Evolutionary conservation across 2,329 filamentous ascomycete genomes (phyloP).

Genomic region (Uncinocarpus reesii): DNA sequence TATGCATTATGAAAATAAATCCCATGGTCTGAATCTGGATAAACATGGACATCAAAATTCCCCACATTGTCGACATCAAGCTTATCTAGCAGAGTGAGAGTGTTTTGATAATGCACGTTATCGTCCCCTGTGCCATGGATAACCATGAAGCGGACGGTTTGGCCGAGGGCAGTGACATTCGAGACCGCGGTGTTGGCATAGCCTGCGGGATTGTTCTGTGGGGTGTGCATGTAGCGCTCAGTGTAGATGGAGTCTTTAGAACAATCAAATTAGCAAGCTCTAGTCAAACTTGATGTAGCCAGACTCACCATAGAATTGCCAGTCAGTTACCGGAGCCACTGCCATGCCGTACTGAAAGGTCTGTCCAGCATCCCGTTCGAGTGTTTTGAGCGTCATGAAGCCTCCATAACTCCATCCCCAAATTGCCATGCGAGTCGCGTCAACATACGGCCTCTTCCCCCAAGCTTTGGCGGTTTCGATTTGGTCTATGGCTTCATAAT

Average conservation of each 20-base stretch:
- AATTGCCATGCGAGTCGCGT: constrained; percentile 71
- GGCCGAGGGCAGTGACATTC: constrained; percentile 60
- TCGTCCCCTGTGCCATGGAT: constrained; percentile 97
- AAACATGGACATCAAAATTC: constrained; percentile 95
- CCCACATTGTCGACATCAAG: constrained; percentile 70
- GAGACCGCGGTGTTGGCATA: constrained; percentile 66
- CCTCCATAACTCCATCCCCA: constrained; percentile 99
- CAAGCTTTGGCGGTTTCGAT: constrained; percentile 82
- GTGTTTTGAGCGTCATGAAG: constrained; percentile 87
- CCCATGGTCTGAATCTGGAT: constrained; percentile 89
- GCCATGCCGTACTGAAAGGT: constrained; percentile 98
- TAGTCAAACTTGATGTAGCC: no score
- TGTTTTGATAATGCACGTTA: constrained; percentile 96
- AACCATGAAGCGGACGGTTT: constrained; percentile 77
- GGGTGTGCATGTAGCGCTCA: constrained; percentile 94
- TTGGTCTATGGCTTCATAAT: constrained; percentile 79
- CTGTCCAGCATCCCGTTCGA: constrained; percentile 77
- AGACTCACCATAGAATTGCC: constrained; percentile 71
- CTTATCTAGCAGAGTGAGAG: constrained; percentile 73
- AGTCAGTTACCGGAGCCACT: constrained; percentile 96
- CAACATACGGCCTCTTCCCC: constrained; percentile 71
- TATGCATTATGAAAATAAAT: constrained; percentile 95
- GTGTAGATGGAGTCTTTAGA: constrained; percentile 70
- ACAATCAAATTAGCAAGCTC: not conserved
- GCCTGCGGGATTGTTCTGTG: constrained; percentile 66